Evolutionary conservation across 2,329 filamentous ascomycete genomes (phyloP).

Genomic region (Talaromyces sp.): DNA sequence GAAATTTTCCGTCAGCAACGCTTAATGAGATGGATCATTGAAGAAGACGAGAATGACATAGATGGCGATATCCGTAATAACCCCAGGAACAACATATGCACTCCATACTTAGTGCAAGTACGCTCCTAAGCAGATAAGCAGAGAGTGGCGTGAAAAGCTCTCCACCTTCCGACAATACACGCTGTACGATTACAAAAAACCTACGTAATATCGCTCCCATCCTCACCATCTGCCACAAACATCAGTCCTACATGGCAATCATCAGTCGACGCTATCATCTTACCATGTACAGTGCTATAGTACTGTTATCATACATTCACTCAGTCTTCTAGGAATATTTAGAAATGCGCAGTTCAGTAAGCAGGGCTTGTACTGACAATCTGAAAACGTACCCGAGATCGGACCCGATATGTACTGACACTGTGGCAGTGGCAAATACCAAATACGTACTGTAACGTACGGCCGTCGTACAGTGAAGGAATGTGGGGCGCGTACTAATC

Average conservation of each 20-base stretch:
- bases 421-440: background rate
- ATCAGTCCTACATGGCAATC: background rate
- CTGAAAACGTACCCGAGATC: background rate
- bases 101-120: background rate
- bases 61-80: background rate
- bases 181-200: background rate
- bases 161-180: background rate
- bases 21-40: too few species aligned
- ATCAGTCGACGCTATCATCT: too few species aligned
- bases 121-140: background rate
- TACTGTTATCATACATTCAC: background rate
- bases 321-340: too few species aligned
- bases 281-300: background rate
- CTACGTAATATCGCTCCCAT: background rate
- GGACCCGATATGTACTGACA: background rate
- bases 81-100: background rate
- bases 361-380: background rate
- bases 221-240: too few species aligned
- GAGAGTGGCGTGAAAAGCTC: background rate
- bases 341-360: too few species aligned
- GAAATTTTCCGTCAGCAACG: background rate
- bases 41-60: too few species aligned
- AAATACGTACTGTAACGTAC: background rate
- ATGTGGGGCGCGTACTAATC: background rate
- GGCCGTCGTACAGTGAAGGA: background rate